Evolutionary conservation across 208 protist genomes (phyloP).

Genomic region (Crithidia fasciculata): DNA sequence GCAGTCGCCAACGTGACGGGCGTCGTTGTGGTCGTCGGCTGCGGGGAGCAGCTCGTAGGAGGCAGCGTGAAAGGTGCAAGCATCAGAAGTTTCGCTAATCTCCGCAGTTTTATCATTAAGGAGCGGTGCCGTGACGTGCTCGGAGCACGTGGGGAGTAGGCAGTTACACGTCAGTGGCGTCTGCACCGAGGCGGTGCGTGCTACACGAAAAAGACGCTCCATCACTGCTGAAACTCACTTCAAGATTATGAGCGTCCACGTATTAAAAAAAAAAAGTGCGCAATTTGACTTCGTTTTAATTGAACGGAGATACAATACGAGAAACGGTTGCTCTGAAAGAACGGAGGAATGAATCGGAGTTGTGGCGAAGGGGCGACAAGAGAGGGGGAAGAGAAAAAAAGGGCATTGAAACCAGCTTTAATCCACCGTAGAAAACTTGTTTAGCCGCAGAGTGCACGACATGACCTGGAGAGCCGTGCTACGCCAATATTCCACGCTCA

Average conservation of each 20-base stretch:
- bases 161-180: constrained; percentile 77
- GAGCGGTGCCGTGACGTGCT: background rate
- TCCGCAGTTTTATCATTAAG: background rate
- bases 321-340: background rate
- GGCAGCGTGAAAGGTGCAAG: constrained; percentile 16
- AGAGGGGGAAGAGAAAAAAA: too few relatives aligned
- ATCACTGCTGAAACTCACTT: background rate
- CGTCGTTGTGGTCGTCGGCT: background rate
- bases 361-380: too few relatives aligned
- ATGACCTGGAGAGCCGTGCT: too few relatives aligned
- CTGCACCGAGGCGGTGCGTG: constrained; percentile 2
- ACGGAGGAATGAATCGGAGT: background rate
- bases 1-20: constrained; percentile 30
- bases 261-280: too few relatives aligned
- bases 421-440: too few relatives aligned
- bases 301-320: background rate
- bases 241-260: too few relatives aligned
- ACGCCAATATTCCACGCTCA: too few relatives aligned
- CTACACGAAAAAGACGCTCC: constrained; percentile 1
- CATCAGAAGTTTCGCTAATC: background rate
- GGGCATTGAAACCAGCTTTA: too few relatives aligned
- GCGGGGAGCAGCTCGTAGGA: constrained; percentile 47
- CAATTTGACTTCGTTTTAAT: background rate
- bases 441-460: too few relatives aligned
- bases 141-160: constrained; percentile 40